Percentiles rank a stretch among this genome's conserved stretches.
These are phyloP conservation scores for Backusella mclennaniae DNA, from an alignment of 192 early-diverging fungal species.

Conservation along the genomic window DNA sequence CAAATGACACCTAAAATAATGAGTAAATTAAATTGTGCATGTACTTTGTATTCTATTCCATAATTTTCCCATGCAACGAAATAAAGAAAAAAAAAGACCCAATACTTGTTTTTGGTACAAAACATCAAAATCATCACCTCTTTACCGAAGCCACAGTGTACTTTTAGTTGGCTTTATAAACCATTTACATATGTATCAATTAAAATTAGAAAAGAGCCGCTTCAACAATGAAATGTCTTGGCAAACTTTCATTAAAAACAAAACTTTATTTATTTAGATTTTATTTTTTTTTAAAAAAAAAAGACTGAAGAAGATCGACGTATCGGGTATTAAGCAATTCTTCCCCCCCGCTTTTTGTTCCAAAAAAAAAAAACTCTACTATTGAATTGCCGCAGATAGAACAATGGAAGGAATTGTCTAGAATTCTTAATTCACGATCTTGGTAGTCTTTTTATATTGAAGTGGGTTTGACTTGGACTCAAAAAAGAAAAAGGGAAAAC, in stretches of 20 bases:
- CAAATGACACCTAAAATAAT: conserved; percentile 4
- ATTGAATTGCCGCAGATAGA: neutral
- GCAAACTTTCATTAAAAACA: neutral
- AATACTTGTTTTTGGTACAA: neutral
- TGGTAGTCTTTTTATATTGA: neutral
- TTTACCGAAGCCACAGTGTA: neutral
- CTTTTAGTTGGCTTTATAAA: neutral
- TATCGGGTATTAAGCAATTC: neutral
- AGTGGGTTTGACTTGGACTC: neutral
- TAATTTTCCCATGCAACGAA: neutral
- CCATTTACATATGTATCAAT: neutral
- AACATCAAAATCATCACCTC: neutral
- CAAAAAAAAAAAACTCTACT: neutral
- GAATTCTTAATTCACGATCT: neutral
- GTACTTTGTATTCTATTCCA: neutral
- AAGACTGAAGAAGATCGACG: neutral
- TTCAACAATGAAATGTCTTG: neutral
- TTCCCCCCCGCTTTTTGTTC: neutral
- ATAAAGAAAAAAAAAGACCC: neutral
- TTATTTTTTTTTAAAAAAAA: neutral
- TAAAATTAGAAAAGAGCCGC: neutral
- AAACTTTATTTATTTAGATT: neutral
- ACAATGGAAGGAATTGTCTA: neutral
- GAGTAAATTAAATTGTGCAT: conserved; percentile 7
- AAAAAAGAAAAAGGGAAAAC: neutral